Evolutionary conservation across 225 moss, liverwort and hornwort genomes (phyloP).

Genomic region (Marchantia paleacea): DNA sequence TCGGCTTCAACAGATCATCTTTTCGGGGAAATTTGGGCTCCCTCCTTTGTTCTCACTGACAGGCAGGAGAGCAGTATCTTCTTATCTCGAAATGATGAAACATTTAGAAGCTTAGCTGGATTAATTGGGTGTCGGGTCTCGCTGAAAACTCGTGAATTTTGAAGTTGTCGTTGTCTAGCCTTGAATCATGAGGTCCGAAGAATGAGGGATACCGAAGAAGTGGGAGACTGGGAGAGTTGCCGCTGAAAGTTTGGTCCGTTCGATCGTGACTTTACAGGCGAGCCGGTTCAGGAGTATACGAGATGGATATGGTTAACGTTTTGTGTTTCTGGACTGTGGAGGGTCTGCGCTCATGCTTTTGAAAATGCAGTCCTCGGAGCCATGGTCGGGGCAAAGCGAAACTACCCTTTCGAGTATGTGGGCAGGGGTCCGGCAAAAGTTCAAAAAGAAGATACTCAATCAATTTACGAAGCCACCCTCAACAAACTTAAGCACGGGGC

Average conservation of each 20-base stretch:
- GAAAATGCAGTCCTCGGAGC: background rate
- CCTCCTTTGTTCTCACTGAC: background rate
- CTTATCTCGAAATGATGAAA: background rate
- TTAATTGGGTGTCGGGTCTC: background rate
- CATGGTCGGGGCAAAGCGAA: constrained; percentile 40
- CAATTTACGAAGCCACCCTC: constrained; percentile 34
- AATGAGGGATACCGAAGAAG: background rate
- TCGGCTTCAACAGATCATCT: no score
- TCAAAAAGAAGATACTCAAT: constrained; percentile 25
- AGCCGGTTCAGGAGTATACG: no score
- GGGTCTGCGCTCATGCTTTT: no score
- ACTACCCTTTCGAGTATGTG: constrained; percentile 20
- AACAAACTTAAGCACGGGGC: constrained; percentile 34
- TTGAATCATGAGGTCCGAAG: background rate
- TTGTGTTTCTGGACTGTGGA: no score
- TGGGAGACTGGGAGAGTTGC: background rate
- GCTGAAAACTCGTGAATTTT: background rate
- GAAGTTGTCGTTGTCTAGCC: background rate
- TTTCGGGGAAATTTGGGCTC: no score
- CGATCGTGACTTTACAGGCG: no score
- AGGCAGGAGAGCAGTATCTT: background rate
- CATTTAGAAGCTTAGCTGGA: no score
- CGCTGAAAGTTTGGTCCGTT: no score
- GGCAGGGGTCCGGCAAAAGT: constrained; percentile 26
- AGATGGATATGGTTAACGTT: no score